phyloP scores from a whole-genome alignment of 495 filamentous ascomycete genomes.

The Penicillium argentinense region DNA sequence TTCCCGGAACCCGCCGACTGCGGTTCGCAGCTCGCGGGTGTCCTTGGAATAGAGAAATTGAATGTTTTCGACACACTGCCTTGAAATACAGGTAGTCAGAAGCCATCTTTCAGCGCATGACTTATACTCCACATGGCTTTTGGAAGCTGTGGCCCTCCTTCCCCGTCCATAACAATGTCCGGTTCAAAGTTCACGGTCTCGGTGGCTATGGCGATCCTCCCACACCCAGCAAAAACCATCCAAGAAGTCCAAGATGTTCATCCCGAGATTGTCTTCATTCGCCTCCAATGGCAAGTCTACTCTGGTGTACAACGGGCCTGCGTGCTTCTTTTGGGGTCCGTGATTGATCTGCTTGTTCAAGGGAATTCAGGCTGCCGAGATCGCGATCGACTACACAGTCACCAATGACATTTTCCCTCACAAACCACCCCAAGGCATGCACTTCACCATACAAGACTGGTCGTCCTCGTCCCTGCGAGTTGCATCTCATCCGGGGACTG shows the following conservation, averaged over 20 bases:
- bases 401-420: not conserved
- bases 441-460: not conserved
- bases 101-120: no score
- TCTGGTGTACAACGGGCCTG: constrained; percentile 12
- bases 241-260: not conserved
- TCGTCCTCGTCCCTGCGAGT: not conserved
- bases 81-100: no score
- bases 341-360: constrained; percentile 4
- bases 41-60: no score
- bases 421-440: not conserved
- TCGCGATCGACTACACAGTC: not conserved
- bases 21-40: no score
- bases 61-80: no score
- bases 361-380: constrained; percentile 3
- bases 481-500: not conserved
- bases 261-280: constrained; percentile 8
- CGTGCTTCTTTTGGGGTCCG: constrained; percentile 5
- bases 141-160: no score
- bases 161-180: no score
- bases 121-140: no score
- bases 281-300: constrained; percentile 20
- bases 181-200: no score
- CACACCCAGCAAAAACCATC: not conserved
- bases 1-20: no score
- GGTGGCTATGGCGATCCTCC: no score